Percentiles rank a stretch among this genome's conserved stretches.
phyloP scores from a whole-genome alignment of 1,284 basidiomycete species.

The Ceratobasidium sp. region DNA sequence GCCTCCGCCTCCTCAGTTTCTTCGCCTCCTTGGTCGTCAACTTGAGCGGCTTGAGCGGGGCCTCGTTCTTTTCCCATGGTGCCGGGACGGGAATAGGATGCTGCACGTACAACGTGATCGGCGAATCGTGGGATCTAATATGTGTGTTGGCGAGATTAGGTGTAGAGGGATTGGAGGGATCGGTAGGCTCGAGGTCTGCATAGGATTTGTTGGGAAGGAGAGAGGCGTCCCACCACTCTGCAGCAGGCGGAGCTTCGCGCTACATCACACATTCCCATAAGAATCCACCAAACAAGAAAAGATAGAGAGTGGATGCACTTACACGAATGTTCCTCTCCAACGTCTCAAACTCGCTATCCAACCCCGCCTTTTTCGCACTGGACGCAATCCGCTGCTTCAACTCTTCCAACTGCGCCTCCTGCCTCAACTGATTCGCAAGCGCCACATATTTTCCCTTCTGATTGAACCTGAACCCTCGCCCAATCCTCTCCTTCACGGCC shows the following conservation, averaged over 20 bases:
- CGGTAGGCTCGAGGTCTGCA: slow-evolving; percentile 65
- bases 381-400: slow-evolving; percentile 94
- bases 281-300: background rate
- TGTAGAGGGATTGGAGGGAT: slow-evolving; percentile 46
- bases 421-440: slow-evolving; percentile 84
- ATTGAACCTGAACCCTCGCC: slow-evolving; percentile 84
- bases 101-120: slow-evolving; percentile 92
- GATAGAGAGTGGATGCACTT: slow-evolving; percentile 47
- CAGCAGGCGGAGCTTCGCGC: slow-evolving; percentile 85
- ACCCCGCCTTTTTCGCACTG: slow-evolving; percentile 88
- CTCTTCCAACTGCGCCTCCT: slow-evolving; percentile 87
- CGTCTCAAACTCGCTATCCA: slow-evolving; percentile 91
- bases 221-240: slow-evolving; percentile 97
- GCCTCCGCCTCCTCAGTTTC: slow-evolving; percentile 92
- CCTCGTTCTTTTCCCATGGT: slow-evolving; percentile 84
- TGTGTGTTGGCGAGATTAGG: slow-evolving; percentile 67
- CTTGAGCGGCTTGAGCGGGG: slow-evolving; percentile 82
- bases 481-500: slow-evolving; percentile 66
- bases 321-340: slow-evolving; percentile 89
- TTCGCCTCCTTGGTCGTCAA: slow-evolving; percentile 96
- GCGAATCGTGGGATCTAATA: slow-evolving; percentile 73
- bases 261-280: slow-evolving; percentile 52
- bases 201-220: slow-evolving; percentile 85
- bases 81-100: slow-evolving; percentile 97
- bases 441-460: slow-evolving; percentile 90